A percentile compares a stretch with the other conserved stretches of the same genome.
phyloP scores from a whole-genome alignment of 1,284 basidiomycete species.

The Leccinum fallax region DNA sequence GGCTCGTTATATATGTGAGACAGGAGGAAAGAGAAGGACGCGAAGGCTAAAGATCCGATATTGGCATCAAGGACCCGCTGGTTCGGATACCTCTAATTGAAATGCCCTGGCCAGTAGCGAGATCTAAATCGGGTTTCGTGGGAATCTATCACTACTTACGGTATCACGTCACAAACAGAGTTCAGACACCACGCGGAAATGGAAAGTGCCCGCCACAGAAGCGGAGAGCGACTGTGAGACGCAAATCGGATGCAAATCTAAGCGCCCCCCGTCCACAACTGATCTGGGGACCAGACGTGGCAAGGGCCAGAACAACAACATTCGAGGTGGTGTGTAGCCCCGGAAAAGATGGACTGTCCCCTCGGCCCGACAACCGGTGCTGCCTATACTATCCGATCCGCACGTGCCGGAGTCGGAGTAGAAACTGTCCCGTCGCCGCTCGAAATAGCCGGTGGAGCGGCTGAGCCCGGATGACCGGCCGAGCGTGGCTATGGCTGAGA shows the following conservation, averaged over 20 bases:
- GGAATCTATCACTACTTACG: slow-evolving; percentile 21
- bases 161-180: slow-evolving; percentile 22
- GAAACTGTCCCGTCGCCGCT: neutral
- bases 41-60: slow-evolving; percentile 46
- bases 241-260: slow-evolving; percentile 27
- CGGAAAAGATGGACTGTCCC: neutral
- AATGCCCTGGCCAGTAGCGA: slow-evolving; percentile 32
- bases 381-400: neutral
- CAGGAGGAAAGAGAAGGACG: slow-evolving; percentile 17
- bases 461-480: neutral
- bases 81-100: slow-evolving; percentile 42
- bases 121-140: slow-evolving; percentile 31
- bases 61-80: slow-evolving; percentile 41
- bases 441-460: neutral
- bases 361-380: neutral
- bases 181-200: slow-evolving; percentile 37
- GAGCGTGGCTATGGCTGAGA: slow-evolving; percentile 28
- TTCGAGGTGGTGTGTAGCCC: slow-evolving; percentile 1
- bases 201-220: slow-evolving; percentile 36
- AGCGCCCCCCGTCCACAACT: slow-evolving; percentile 17
- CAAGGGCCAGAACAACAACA: slow-evolving; percentile 19
- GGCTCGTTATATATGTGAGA: slow-evolving; percentile 35
- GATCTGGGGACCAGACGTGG: slow-evolving; percentile 23
- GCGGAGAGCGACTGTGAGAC: slow-evolving; percentile 36
- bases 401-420: neutral